Evolutionary conservation across 108 stramenopile genomes (phyloP), one percentile per base, ranked within the genome.

Genomic region (Parietichytrium sp.): DNA sequence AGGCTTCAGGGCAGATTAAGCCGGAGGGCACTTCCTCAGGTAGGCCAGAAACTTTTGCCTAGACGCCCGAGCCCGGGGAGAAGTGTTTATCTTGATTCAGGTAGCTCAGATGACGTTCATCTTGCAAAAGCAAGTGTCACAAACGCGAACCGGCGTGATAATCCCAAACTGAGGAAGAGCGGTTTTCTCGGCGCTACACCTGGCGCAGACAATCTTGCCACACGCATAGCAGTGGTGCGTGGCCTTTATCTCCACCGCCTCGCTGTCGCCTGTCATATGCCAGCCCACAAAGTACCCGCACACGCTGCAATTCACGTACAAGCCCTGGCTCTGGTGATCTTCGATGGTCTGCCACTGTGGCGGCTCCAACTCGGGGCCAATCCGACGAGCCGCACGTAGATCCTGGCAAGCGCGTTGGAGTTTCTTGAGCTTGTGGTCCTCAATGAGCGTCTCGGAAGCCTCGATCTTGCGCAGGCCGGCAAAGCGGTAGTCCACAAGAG

Each of bases 191-290:
- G 83, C 85, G 8, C 93, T 92, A 87, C 98, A 98, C 20, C 94
- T 94, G 82, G 91, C 93, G 83, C 98, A 98, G 48, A 97, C 94
- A 47, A 98, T 88, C 30, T 86, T 83, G 18, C 98, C 98, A 83
- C 98, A 98, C 29, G 91, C 87, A 4, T 95, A 88, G 79, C 98
- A 98, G 81, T 97, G 96, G 81, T 98, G 95, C 84, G 95, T 95
- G 82, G 96, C 97, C 45, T 20, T 47, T 10, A 78, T 25, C 47
- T 48, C 47, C 29, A 78, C 47, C 12, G 47, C 78, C 26, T 78
- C 23, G 16, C 26, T 49, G 23, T 78, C 78, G 25, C 47, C 78
- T 13, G 78, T 78, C 15, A 45, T 33, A n/a, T 72, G 61, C 61
- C 61, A 72, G 8, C 61, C 61, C 13, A 72, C 61, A 38, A 72